Conservation (phyloP, 2,329 filamentous ascomycete species). For the Fusarium marasasianum region DNA sequence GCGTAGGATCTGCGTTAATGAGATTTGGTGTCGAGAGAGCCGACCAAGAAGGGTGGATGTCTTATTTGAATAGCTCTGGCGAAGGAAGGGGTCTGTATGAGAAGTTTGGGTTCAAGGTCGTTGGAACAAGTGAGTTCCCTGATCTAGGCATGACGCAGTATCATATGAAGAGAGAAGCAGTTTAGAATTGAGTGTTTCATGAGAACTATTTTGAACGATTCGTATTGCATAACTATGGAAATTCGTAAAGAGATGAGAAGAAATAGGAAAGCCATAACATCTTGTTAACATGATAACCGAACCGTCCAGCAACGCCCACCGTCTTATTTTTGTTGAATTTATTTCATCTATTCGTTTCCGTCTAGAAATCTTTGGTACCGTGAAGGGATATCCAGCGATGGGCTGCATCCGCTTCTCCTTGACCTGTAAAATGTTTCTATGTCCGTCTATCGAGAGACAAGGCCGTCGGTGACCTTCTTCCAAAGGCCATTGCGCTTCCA, state of each 20-base stretch:
- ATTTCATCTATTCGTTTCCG: slow-evolving; percentile 25
- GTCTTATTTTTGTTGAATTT: slow-evolving; percentile 17
- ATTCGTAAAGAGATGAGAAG: slow-evolving; percentile 24
- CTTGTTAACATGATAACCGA: slow-evolving; percentile 24
- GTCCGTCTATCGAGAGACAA: slow-evolving; percentile 37
- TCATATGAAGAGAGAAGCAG: slow-evolving; percentile 46
- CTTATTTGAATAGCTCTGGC: slow-evolving; percentile 43
- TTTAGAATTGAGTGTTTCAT: neutral
- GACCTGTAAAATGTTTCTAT: neutral
- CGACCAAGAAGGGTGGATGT: slow-evolving; percentile 43
- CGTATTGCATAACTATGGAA: slow-evolving; percentile 25
- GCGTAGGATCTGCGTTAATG: slow-evolving; percentile 48
- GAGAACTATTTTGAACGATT: slow-evolving; percentile 10
- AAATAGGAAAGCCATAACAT: slow-evolving; percentile 24
- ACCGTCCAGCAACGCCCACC: slow-evolving; percentile 34
- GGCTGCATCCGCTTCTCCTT: neutral
- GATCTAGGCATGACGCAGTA: slow-evolving; percentile 36
- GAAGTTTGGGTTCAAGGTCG: slow-evolving; percentile 42
- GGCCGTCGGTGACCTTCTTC: slow-evolving; percentile 45
- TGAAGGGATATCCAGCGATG: slow-evolving; percentile 1
- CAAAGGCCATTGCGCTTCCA: slow-evolving; percentile 64
- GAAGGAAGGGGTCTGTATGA: slow-evolving; percentile 44
- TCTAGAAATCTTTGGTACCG: slow-evolving; percentile 13
- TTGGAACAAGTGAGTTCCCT: slow-evolving; percentile 33
- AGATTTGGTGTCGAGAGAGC: slow-evolving; percentile 45